A percentile compares a stretch with the other conserved stretches of the same genome.
These are phyloP conservation scores for Paratrimastix pyriformis DNA, from an alignment of 78 protist genomes.

Conservation along the genomic window DNA sequence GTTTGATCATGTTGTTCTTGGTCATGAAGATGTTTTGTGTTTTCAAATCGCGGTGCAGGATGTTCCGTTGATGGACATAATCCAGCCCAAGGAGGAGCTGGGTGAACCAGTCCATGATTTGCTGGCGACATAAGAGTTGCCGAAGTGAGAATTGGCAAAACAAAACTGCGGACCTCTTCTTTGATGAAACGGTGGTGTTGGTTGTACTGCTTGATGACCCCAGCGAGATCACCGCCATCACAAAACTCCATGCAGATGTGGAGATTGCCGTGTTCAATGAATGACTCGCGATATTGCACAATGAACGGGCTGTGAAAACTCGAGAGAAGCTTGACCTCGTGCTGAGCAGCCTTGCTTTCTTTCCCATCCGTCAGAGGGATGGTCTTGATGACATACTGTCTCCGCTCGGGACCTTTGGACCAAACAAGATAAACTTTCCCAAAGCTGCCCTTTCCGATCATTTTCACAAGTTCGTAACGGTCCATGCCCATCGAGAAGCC, in stretches of 20 bases:
- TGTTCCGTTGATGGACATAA: not conserved
- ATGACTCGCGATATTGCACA: not conserved
- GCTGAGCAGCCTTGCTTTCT: not conserved
- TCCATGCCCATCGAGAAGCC: not conserved
- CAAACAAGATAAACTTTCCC: not conserved
- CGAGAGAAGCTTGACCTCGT: not conserved
- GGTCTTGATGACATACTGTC: not conserved
- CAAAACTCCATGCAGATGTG: not conserved
- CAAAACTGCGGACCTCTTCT: not conserved
- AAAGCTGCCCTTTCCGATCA: constrained; percentile 9
- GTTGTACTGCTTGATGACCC: not conserved
- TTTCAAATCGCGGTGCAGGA: constrained; percentile 39
- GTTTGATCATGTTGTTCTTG: not conserved
- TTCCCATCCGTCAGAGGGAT: not conserved
- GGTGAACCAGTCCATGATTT: not conserved
- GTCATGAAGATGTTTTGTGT: constrained; percentile 24
- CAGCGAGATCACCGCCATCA: not conserved
- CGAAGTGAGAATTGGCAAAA: not conserved
- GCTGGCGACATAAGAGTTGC: not conserved
- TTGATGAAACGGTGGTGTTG: not conserved
- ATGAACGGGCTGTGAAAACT: not conserved
- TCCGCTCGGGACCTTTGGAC: not conserved
- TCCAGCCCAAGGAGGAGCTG: constrained; percentile 2
- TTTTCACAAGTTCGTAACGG: not conserved
- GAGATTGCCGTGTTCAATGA: not conserved